Percentiles rank a stretch among this genome's conserved stretches.
phyloP scores from a whole-genome alignment of 2,329 filamentous ascomycete genomes.

The Penicillium sp. region DNA sequence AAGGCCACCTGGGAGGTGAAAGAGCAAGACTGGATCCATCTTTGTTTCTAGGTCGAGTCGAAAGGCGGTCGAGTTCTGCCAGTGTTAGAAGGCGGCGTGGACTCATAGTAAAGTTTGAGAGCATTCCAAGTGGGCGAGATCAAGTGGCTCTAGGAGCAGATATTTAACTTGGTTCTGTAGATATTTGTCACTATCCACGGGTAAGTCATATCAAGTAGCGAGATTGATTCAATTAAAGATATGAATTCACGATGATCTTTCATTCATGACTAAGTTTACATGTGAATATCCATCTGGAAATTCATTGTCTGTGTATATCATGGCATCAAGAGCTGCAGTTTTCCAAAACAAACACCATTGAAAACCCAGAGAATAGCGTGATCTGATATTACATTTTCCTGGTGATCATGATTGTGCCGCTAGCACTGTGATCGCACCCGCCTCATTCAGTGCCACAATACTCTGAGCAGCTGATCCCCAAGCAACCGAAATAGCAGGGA shows the following conservation, averaged over 20 bases:
- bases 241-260: neutral
- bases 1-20: slow-evolving; percentile 1
- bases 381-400: slow-evolving; percentile 24
- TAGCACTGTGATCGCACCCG: slow-evolving; percentile 73
- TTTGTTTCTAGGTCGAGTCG: slow-evolving; percentile 9
- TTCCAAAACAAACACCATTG: slow-evolving; percentile 17
- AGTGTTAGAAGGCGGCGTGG: neutral
- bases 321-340: slow-evolving; percentile 17
- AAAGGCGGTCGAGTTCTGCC: slow-evolving; percentile 1
- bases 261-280: neutral
- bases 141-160: neutral
- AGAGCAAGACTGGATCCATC: slow-evolving; percentile 3
- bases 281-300: neutral
- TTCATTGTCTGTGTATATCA: neutral
- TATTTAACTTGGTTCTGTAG: neutral
- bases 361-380: slow-evolving; percentile 17
- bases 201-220: too few relatives aligned
- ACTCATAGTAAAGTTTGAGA: neutral
- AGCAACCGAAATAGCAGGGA: slow-evolving; percentile 67
- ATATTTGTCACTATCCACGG: neutral
- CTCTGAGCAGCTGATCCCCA: slow-evolving; percentile 77
- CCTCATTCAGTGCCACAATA: slow-evolving; percentile 69
- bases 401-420: slow-evolving; percentile 51
- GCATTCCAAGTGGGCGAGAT: neutral
- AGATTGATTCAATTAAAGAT: neutral